Conservation (phyloP, 2,329 filamentous ascomycete species). For the Aquanectria penicillioides region DNA sequence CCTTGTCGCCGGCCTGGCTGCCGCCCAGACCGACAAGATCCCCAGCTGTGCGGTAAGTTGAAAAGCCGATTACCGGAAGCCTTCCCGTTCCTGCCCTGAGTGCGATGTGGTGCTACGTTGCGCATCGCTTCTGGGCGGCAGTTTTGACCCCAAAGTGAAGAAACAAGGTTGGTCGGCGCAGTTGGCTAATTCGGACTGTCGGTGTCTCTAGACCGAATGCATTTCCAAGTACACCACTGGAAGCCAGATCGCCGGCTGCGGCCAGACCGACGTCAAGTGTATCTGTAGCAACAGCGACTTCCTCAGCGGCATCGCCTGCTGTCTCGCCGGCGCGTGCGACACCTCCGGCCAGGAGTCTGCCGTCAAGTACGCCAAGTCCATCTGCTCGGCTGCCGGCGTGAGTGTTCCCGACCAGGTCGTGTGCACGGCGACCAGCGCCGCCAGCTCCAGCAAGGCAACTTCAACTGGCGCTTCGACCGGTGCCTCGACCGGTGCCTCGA, state of each 20-base stretch:
- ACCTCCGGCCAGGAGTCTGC: conserved; percentile 45
- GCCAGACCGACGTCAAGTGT: conserved; percentile 51
- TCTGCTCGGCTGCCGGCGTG: conserved; percentile 51
- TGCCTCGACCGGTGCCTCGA: not conserved
- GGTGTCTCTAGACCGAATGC: conserved; percentile 43
- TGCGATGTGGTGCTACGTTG: too few relatives aligned
- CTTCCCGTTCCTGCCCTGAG: too few relatives aligned
- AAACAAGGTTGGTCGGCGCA: not conserved
- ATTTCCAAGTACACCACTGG: conserved; percentile 47
- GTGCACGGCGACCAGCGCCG: conserved; percentile 45
- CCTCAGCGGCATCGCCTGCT: conserved; percentile 54
- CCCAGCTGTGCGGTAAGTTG: conserved; percentile 52
- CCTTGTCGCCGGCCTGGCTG: conserved; percentile 45
- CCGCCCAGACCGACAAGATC: conserved; percentile 47
- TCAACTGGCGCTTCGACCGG: conserved; percentile 7
- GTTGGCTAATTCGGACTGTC: conserved; percentile 13
- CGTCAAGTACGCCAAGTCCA: conserved; percentile 49
- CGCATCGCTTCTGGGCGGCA: not conserved
- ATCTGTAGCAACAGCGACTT: conserved; percentile 54
- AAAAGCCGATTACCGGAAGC: too few relatives aligned
- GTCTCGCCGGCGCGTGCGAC: conserved; percentile 49
- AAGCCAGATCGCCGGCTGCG: conserved; percentile 50
- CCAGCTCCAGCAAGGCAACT: conserved; percentile 1
- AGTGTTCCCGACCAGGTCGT: conserved; percentile 49
- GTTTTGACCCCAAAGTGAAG: not conserved